Conservation (phyloP, 1,139 yeast genomes). For the Starmera stellimalicola region DNA sequence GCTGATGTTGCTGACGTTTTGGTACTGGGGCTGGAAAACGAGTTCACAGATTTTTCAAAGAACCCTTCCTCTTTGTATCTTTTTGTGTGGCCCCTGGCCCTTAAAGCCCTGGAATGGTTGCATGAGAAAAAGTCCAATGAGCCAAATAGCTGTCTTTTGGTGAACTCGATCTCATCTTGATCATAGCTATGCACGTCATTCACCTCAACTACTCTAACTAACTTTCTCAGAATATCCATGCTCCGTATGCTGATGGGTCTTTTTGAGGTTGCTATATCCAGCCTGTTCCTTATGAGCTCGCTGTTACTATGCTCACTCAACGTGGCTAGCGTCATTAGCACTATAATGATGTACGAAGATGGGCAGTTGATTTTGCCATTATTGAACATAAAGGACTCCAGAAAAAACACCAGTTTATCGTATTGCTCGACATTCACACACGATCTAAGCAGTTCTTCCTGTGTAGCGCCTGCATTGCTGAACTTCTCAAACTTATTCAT, state of each 20-base stretch:
- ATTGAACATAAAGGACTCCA: constrained; percentile 13
- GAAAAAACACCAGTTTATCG: constrained; percentile 12
- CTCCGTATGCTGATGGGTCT: constrained; percentile 13
- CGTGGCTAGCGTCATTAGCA: constrained; percentile 16
- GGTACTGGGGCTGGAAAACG: not conserved
- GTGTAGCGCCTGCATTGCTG: constrained; percentile 3
- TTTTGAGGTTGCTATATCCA: constrained; percentile 4
- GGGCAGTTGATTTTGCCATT: constrained; percentile 15
- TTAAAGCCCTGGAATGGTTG: constrained; percentile 2
- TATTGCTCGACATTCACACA: constrained; percentile 14
- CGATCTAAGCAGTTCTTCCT: constrained; percentile 13
- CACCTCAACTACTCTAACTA: constrained; percentile 8
- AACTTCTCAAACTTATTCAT: constrained; percentile 1
- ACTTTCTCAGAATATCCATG: constrained; percentile 5
- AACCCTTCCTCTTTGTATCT: constrained; percentile 9
- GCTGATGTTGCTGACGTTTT: not conserved
- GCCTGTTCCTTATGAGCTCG: constrained; percentile 7
- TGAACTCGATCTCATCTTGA: constrained; percentile 5
- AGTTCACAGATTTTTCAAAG: too few relatives aligned
- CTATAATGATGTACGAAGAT: constrained; percentile 10
- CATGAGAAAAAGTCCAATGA: constrained; percentile 8
- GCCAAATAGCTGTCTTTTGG: constrained; percentile 5
- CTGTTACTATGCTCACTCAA: constrained; percentile 14
- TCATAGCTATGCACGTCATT: constrained; percentile 3
- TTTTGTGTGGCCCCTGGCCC: constrained; percentile 7